phyloP scores from a whole-genome alignment of 2,329 filamentous ascomycete genomes.

The Coniella lustricola region DNA sequence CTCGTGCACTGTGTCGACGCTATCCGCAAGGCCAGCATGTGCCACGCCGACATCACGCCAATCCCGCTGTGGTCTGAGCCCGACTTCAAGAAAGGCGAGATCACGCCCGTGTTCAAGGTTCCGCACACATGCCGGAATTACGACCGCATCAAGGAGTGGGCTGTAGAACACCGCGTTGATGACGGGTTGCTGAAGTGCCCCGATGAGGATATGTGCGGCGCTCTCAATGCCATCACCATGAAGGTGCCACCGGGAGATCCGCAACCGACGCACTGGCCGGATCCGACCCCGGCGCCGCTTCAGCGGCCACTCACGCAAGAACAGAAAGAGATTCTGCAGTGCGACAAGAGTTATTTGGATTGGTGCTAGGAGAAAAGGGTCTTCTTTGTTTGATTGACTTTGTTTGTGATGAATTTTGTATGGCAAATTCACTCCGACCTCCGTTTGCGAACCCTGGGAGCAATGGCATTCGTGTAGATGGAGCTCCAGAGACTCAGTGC shows the following conservation, averaged over 20 bases:
- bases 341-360: conserved; percentile 2
- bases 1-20: conserved; percentile 8
- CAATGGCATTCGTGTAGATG: too few species aligned
- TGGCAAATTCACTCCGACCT: too few species aligned
- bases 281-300: background rate
- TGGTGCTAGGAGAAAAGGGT: background rate
- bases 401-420: too few species aligned
- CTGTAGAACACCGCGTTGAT: background rate
- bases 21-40: conserved; percentile 8
- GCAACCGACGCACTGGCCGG: conserved; percentile 9
- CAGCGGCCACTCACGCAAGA: background rate
- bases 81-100: conserved; percentile 7
- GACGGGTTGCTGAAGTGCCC: background rate
- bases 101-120: conserved; percentile 10
- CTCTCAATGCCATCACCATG: conserved; percentile 7
- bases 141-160: conserved; percentile 3
- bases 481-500: too few species aligned
- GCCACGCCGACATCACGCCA: conserved; percentile 7
- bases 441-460: too few species aligned
- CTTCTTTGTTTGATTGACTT: too few species aligned
- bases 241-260: conserved; percentile 6
- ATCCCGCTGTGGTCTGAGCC: conserved; percentile 9
- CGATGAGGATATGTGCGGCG: conserved; percentile 1
- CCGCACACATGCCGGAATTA: conserved; percentile 9
- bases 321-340: conserved; percentile 2